Evolutionary conservation across 345 rosid genomes (phyloP), one percentile per base, ranked within the genome.

Genomic region (Salix purpurea): DNA sequence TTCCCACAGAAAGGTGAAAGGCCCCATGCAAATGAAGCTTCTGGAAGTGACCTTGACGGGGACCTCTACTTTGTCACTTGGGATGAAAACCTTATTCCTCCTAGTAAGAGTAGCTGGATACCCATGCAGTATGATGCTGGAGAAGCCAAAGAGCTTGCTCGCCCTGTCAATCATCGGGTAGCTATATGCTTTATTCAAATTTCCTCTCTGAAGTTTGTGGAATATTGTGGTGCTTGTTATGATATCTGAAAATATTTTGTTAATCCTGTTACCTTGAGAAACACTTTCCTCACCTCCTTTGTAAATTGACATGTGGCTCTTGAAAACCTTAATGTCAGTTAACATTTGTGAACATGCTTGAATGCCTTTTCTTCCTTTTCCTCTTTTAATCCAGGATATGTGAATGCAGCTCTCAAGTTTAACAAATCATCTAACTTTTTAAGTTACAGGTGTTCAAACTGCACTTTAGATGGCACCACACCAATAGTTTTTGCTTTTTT

Each of bases 11-110:
- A 91, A 60, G 97, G 98, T 46, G 96, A 90, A 9, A 87, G 98
- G 69, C 98, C 99, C 1, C 98, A 95, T 75, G 42, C 97, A 40
- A 80, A 95, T 72, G 99, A 90, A 86, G 98, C 98, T 80, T 95
- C 99, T 56, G 99, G 98, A 58, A 91, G 98, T 90, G 99, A 95
- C 79, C 93, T 95, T 46, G 99, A 95, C 52, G 99, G 99, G 54
- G 99, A 95, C 78, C 85, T 93, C 36, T 91, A 93, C 78, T 93
- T 93, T 70, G 98, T 90, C 70, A 84, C 99, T 3, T 95, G 99
- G 99, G 98, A 95, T 85, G 92, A 84, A 78, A 83, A 83, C 77
- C 94, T 95, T 50, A 88, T 95, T 81, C 98, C 97, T 46, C 97
- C 92, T 3, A 85, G 91, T 74, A 88, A 81, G 84, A 82, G 54